These are phyloP conservation scores for Pyrrhoderma noxium DNA, from an alignment of 1,284 basidiomycete genomes.

Conservation along the genomic window DNA sequence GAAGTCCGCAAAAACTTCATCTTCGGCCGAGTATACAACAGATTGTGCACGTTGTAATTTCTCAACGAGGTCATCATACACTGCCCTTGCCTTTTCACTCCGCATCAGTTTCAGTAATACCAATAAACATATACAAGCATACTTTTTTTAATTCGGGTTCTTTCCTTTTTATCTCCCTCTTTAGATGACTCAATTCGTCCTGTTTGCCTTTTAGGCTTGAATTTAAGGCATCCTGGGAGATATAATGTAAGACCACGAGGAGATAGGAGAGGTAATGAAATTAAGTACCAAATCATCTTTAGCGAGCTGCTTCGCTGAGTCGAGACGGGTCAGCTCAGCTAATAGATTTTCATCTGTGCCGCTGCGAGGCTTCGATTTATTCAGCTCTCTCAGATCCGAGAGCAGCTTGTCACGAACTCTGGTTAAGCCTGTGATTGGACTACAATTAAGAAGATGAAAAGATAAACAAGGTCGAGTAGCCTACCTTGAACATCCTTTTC, in stretches of 20 bases:
- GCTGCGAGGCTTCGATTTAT: constrained; percentile 72
- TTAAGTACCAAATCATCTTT: constrained; percentile 81
- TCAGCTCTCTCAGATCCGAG: constrained; percentile 75
- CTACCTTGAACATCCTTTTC: constrained; percentile 86
- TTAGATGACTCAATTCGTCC: constrained; percentile 73
- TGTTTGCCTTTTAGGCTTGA: constrained; percentile 63
- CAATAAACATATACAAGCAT: neutral
- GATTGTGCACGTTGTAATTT: constrained; percentile 52
- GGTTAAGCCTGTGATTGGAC: constrained; percentile 57
- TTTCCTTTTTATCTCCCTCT: constrained; percentile 61
- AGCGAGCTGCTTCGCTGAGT: constrained; percentile 64
- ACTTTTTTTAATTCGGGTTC: constrained; percentile 66
- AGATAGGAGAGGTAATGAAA: neutral
- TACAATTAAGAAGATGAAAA: neutral
- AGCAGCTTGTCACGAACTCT: constrained; percentile 70
- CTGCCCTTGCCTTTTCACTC: constrained; percentile 41
- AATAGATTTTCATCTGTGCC: constrained; percentile 79
- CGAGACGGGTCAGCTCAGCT: constrained; percentile 71
- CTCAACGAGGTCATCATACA: constrained; percentile 45
- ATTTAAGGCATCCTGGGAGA: constrained; percentile 51
- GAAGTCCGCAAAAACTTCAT: constrained; percentile 73
- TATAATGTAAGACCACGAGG: constrained; percentile 4
- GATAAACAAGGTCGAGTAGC: neutral
- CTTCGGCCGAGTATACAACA: constrained; percentile 73
- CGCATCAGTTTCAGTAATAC: neutral